Percentiles rank a stretch among this genome's conserved stretches.
These are phyloP conservation scores for Pseudozyma thailandica DNA, from an alignment of 1,284 basidiomycete genomes.

Conservation along the genomic window DNA sequence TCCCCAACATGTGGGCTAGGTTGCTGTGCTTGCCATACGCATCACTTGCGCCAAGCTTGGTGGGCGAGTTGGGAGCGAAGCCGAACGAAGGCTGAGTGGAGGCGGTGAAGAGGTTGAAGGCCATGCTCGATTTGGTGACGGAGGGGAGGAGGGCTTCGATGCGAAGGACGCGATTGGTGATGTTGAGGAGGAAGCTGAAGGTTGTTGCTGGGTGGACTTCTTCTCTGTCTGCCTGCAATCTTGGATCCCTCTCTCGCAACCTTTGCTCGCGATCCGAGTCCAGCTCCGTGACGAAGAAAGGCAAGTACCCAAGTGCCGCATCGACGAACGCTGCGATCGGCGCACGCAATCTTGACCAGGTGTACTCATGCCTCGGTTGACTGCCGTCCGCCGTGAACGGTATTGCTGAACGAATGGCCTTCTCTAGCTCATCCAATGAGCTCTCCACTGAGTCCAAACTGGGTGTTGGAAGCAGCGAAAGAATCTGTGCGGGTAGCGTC, in stretches of 20 bases:
- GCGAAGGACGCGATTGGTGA: slow-evolving; percentile 56
- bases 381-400: slow-evolving; percentile 38
- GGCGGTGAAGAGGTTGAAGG: slow-evolving; percentile 44
- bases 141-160: slow-evolving; percentile 52
- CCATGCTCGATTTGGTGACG: slow-evolving; percentile 42
- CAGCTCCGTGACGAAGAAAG: slow-evolving; percentile 57
- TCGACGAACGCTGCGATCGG: slow-evolving; percentile 54
- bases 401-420: slow-evolving; percentile 47
- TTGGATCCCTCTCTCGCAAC: slow-evolving; percentile 23
- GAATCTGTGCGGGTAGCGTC: slow-evolving; percentile 50
- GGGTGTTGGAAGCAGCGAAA: slow-evolving; percentile 59
- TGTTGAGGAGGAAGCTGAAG: slow-evolving; percentile 53
- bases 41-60: slow-evolving; percentile 18
- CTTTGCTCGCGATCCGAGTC: slow-evolving; percentile 43
- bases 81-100: slow-evolving; percentile 21
- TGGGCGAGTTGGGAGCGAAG: slow-evolving; percentile 12
- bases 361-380: slow-evolving; percentile 54
- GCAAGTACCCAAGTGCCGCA: slow-evolving; percentile 47
- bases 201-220: slow-evolving; percentile 57
- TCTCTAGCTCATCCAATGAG: slow-evolving; percentile 53
- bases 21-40: slow-evolving; percentile 43
- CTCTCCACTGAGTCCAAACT: slow-evolving; percentile 53
- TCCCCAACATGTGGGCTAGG: slow-evolving; percentile 28
- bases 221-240: slow-evolving; percentile 38
- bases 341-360: slow-evolving; percentile 56